Conservation (phyloP, 23 red algal species). For the Pyropia yezoensis region DNA sequence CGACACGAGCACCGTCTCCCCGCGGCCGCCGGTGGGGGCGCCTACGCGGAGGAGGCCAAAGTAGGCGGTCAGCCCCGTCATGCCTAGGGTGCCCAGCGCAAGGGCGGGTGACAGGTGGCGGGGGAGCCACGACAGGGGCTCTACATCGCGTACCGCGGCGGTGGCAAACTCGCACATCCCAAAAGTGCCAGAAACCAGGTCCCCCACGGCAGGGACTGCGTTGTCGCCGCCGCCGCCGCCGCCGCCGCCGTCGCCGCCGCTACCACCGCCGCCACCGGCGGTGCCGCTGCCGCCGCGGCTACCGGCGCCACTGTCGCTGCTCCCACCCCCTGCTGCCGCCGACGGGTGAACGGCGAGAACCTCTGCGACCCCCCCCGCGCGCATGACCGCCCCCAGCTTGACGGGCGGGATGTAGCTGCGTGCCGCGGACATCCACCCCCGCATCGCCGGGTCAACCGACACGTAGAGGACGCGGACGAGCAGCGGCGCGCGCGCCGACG, state of each 20-base stretch:
- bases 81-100: slow-evolving; percentile 52
- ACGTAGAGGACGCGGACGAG: slow-evolving; percentile 46
- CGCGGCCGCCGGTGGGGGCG: not conserved
- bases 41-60: slow-evolving; percentile 58
- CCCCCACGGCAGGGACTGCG: not conserved
- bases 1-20: slow-evolving; percentile 63
- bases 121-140: slow-evolving; percentile 11
- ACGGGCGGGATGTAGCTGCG: slow-evolving; percentile 56
- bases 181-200: slow-evolving; percentile 16
- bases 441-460: slow-evolving; percentile 65
- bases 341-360: slow-evolving; percentile 5
- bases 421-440: slow-evolving; percentile 55
- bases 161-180: slow-evolving; percentile 49
- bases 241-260: too few relatives aligned
- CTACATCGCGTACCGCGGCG: slow-evolving; percentile 14
- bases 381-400: slow-evolving; percentile 38
- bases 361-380: slow-evolving; percentile 56
- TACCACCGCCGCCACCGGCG: too few relatives aligned
- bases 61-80: slow-evolving; percentile 64
- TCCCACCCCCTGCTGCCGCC: too few relatives aligned
- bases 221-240: too few relatives aligned
- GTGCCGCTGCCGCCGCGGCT: too few relatives aligned
- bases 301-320: too few relatives aligned
- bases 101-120: slow-evolving; percentile 1
- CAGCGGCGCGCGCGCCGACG: not conserved